Percentiles rank a stretch among this genome's conserved stretches.
Conservation (phyloP, 805 yeast genomes). For the Myxozyma neglecta region DNA sequence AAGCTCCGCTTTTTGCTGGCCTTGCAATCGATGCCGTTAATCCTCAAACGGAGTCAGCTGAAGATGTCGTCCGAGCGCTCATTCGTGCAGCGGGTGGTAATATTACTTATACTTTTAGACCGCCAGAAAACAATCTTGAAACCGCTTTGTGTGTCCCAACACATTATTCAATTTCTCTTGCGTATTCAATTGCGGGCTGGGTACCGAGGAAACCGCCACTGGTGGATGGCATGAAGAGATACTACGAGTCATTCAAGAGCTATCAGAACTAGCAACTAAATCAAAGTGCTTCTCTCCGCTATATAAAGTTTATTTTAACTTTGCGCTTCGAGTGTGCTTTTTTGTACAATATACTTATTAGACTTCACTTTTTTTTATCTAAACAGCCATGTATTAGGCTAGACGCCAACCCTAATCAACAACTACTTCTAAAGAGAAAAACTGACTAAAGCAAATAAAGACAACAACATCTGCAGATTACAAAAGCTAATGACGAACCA, state of each 20-base stretch:
- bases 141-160: slow-evolving; percentile 9
- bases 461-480: too few relatives aligned
- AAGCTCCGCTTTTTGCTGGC: slow-evolving; percentile 15
- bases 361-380: too few relatives aligned
- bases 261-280: slow-evolving; percentile 4
- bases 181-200: slow-evolving; percentile 17
- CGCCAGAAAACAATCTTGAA: slow-evolving; percentile 12
- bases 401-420: too few relatives aligned
- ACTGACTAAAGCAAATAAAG: too few relatives aligned
- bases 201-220: slow-evolving; percentile 15
- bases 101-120: slow-evolving; percentile 6
- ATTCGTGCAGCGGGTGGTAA: slow-evolving; percentile 13
- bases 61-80: slow-evolving; percentile 15
- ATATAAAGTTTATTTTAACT: background rate
- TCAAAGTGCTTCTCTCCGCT: background rate
- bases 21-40: slow-evolving; percentile 17
- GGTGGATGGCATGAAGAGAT: slow-evolving; percentile 21
- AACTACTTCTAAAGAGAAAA: too few relatives aligned
- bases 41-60: slow-evolving; percentile 11
- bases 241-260: slow-evolving; percentile 20
- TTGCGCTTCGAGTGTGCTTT: too few relatives aligned
- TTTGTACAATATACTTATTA: too few relatives aligned
- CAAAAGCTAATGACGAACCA: too few relatives aligned
- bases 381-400: too few relatives aligned
- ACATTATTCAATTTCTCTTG: slow-evolving; percentile 8